Evolutionary conservation across 352 stramenopile species (phyloP).

Genomic region (Phytophthora brassicae): DNA sequence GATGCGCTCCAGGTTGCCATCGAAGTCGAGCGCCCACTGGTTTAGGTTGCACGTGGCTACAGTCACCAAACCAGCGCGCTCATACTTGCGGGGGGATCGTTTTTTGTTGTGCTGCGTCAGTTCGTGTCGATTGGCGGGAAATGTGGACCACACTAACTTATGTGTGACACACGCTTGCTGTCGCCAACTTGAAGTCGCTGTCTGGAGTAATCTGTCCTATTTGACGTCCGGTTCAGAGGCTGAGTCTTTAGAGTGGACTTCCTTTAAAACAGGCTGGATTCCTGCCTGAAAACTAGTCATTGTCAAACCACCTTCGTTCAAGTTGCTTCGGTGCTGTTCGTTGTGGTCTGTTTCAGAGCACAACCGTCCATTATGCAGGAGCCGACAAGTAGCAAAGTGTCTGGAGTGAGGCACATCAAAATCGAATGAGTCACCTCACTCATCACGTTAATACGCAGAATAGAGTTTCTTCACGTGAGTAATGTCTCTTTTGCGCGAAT

Average conservation of each 20-base stretch:
- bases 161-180: neutral
- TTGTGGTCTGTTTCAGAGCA: neutral
- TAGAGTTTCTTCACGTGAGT: conserved; percentile 20
- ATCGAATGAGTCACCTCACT: neutral
- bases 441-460: neutral
- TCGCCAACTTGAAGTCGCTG: conserved; percentile 26
- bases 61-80: conserved; percentile 89
- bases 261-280: no score
- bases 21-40: conserved; percentile 99
- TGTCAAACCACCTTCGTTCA: neutral
- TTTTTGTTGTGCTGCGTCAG: no score
- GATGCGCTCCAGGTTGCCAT: conserved; percentile 95
- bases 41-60: conserved; percentile 99
- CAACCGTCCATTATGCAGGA: no score
- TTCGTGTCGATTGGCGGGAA: conserved; percentile 5
- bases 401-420: neutral
- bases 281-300: neutral
- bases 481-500: conserved; percentile 1
- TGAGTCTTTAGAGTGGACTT: conserved; percentile 13
- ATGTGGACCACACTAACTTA: conserved; percentile 2
- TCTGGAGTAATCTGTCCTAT: neutral
- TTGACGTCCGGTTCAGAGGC: no score
- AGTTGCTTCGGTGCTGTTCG: neutral
- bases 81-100: conserved; percentile 35
- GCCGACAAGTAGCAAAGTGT: neutral